Evolutionary conservation across 192 early-diverging fungal species (phyloP).

Genomic region (Entrophospora sp.): DNA sequence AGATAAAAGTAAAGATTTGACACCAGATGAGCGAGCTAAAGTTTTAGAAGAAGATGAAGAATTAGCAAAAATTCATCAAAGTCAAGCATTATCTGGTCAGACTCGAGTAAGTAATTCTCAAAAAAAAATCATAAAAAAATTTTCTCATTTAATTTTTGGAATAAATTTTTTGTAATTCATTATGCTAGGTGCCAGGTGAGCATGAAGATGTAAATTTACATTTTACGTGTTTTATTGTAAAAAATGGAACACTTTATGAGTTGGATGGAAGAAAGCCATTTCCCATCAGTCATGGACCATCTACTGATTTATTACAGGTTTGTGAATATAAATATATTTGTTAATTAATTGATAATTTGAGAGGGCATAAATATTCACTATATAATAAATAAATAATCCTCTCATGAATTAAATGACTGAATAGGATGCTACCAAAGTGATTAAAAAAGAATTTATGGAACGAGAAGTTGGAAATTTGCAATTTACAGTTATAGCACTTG

Average conservation of each 20-base stretch:
- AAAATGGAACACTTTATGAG: conserved; percentile 75
- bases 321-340: neutral
- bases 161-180: neutral
- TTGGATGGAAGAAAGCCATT: conserved; percentile 75
- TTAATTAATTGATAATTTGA: too few relatives aligned
- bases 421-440: conserved; percentile 47
- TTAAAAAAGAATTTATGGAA: conserved; percentile 56
- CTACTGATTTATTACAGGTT: conserved; percentile 50
- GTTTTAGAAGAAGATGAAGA: conserved; percentile 55
- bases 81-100: conserved; percentile 52
- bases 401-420: neutral
- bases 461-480: conserved; percentile 56
- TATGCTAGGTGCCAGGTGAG: conserved; percentile 43
- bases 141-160: too few relatives aligned
- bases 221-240: conserved; percentile 77
- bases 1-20: conserved; percentile 45
- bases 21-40: conserved; percentile 66
- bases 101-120: conserved; percentile 37
- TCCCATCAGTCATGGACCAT: conserved; percentile 78
- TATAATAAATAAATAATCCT: neutral
- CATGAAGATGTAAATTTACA: conserved; percentile 76
- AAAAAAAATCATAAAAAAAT: too few relatives aligned
- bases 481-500: conserved; percentile 57
- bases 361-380: too few relatives aligned
- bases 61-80: conserved; percentile 47